phyloP scores from a whole-genome alignment of 306 rosid genomes.

The Ochetophila trinervis region DNA sequence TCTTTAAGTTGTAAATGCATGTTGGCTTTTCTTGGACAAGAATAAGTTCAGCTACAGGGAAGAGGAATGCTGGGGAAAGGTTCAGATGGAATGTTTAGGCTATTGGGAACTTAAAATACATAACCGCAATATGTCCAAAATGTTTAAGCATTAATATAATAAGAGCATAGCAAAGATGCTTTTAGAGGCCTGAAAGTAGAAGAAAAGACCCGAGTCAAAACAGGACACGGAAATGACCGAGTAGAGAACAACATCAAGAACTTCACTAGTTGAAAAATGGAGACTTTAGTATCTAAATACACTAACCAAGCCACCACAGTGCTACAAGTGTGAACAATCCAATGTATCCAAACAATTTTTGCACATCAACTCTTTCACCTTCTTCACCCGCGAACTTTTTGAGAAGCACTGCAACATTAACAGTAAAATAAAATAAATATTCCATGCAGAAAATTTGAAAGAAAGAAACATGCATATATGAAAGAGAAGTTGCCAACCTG shows the following conservation, averaged over 20 bases:
- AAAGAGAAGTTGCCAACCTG: conserved; percentile 47
- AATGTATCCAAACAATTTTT: conserved; percentile 95
- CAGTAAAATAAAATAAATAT: neutral
- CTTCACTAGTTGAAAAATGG: conserved; percentile 12
- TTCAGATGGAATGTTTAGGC: neutral
- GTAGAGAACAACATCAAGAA: conserved; percentile 1
- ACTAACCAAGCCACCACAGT: conserved; percentile 95
- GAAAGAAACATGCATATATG: neutral
- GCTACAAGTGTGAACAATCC: conserved; percentile 83
- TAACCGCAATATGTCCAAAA: neutral
- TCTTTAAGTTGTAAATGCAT: neutral
- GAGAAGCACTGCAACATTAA: conserved; percentile 60
- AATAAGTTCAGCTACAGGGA: neutral
- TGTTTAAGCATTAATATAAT: neutral
- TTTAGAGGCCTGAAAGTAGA: neutral
- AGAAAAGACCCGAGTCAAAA: conserved; percentile 7
- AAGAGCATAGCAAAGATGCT: conserved; percentile 10
- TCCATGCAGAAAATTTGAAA: conserved; percentile 12
- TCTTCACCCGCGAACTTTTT: conserved; percentile 84
- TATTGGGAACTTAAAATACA: neutral
- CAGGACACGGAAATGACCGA: neutral
- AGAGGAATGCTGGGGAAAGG: neutral
- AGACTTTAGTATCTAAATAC: conserved; percentile 3
- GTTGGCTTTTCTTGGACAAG: neutral
- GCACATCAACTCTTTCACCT: conserved; percentile 87